These are phyloP conservation scores for Paecilomyces sp. DNA, from an alignment of 2,329 filamentous ascomycete species.

Conservation along the genomic window DNA sequence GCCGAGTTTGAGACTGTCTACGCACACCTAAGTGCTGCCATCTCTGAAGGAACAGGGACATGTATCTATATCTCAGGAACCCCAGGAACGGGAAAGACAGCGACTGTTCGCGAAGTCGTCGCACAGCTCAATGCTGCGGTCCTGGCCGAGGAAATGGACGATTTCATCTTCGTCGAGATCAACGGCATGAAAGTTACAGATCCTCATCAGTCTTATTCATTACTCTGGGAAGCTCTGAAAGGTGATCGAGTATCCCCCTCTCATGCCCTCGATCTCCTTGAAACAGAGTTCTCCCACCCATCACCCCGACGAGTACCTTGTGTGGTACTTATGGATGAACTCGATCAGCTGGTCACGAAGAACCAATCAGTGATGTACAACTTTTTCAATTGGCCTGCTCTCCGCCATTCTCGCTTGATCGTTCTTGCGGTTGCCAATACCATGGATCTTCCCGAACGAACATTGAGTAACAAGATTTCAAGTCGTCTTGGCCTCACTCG, in stretches of 20 bases:
- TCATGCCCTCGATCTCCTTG: constrained; percentile 83
- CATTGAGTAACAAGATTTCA: constrained; percentile 96
- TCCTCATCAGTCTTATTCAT: constrained; percentile 88
- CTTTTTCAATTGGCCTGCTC: constrained; percentile 97
- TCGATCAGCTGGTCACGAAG: constrained; percentile 94
- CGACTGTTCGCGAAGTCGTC: constrained; percentile 92
- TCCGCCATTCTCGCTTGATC: constrained; percentile 85
- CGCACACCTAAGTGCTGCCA: constrained; percentile 86
- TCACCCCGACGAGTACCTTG: constrained; percentile 87
- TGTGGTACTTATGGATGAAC: constrained; percentile 96
- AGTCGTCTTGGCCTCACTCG: constrained; percentile 82
- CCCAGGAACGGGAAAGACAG: constrained; percentile 93
- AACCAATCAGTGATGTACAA: constrained; percentile 99
- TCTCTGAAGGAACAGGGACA: constrained; percentile 83
- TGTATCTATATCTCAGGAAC: constrained; percentile 99
- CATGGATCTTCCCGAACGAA: constrained; percentile 95
- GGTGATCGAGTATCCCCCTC: constrained; percentile 86
- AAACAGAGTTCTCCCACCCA: constrained; percentile 86
- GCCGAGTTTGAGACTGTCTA: constrained; percentile 89
- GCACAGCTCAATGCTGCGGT: constrained; percentile 83
- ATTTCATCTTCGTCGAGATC: constrained; percentile 98
- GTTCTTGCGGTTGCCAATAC: constrained; percentile 97
- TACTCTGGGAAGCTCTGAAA: constrained; percentile 93
- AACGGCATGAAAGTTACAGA: constrained; percentile 99
- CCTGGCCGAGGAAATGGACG: constrained; percentile 81